Evolutionary conservation across 176 grass and related monocot genomes (phyloP).

Genomic region (Dendrocalamus sinicus): DNA sequence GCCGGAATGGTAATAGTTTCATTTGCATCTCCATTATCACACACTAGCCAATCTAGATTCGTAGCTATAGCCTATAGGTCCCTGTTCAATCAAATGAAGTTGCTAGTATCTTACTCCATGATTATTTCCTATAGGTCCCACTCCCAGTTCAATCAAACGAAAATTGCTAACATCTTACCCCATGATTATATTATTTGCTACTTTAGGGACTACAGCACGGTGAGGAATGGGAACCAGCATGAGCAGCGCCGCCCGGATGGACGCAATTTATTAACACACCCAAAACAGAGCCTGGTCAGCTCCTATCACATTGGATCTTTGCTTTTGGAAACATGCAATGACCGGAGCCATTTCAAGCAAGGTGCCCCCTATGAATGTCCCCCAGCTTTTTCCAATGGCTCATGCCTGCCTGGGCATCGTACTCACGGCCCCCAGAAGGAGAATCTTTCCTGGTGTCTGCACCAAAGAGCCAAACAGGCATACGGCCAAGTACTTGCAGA

Average conservation of each 20-base stretch:
- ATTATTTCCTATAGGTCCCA: constrained; percentile 12
- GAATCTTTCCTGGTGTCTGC: constrained; percentile 48
- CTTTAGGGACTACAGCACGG: not conserved
- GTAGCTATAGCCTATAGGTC: not conserved
- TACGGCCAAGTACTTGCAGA: constrained; percentile 23
- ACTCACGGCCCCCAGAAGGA: not conserved
- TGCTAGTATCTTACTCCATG: not conserved
- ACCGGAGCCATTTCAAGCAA: constrained; percentile 29
- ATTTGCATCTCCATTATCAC: constrained; percentile 1
- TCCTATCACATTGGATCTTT: constrained; percentile 31
- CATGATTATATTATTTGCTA: not conserved
- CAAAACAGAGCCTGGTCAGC: not conserved
- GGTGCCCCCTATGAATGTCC: not conserved
- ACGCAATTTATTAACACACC: constrained; percentile 11
- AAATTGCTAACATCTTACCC: not conserved
- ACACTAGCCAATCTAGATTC: constrained; percentile 26
- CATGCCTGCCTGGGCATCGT: constrained; percentile 18
- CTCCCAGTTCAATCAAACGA: constrained; percentile 42
- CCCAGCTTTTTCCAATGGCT: not conserved
- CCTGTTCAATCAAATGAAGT: constrained; percentile 45
- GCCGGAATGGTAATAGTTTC: constrained; percentile 6
- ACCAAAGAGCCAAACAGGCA: constrained; percentile 37
- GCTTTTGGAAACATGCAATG: constrained; percentile 37
- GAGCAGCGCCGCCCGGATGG: constrained; percentile 19
- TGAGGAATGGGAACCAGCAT: constrained; percentile 1